Percentiles rank a stretch among this genome's conserved stretches.
phyloP scores from a whole-genome alignment of 2,329 filamentous ascomycete genomes.

The Mycosphaerella sp. region DNA sequence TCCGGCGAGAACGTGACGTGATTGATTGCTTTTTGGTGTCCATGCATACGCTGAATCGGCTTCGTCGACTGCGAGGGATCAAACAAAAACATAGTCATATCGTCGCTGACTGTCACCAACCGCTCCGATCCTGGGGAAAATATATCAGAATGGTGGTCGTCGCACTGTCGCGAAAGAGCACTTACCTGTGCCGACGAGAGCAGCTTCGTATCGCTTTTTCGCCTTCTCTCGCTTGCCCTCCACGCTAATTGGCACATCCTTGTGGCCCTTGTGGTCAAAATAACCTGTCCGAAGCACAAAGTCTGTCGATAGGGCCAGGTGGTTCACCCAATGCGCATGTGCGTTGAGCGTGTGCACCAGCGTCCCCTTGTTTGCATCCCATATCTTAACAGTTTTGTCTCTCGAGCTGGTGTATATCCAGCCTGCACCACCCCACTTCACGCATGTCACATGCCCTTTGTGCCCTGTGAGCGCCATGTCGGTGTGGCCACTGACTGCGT shows the following conservation, averaged over 20 bases:
- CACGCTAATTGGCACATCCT: conserved; percentile 57
- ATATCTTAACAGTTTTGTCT: conserved; percentile 88
- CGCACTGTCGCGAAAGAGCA: neutral
- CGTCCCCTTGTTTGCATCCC: conserved; percentile 73
- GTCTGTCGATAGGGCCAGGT: conserved; percentile 87
- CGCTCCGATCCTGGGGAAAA: conserved; percentile 62
- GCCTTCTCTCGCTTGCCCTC: conserved; percentile 70
- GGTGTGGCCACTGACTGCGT: conserved; percentile 67
- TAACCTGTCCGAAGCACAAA: conserved; percentile 80
- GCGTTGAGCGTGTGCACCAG: conserved; percentile 70
- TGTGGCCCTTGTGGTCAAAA: conserved; percentile 70
- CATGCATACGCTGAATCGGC: conserved; percentile 79
- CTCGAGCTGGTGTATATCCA: conserved; percentile 78
- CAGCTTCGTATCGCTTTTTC: conserved; percentile 75
- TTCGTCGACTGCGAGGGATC: conserved; percentile 43
- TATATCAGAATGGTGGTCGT: neutral
- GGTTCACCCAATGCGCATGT: conserved; percentile 94
- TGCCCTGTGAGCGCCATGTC: conserved; percentile 83
- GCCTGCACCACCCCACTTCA: conserved; percentile 89
- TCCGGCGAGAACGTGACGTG: conserved; percentile 93
- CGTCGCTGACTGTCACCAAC: conserved; percentile 84
- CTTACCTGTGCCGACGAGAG: conserved; percentile 49
- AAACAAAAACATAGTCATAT: conserved; percentile 96
- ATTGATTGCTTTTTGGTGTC: conserved; percentile 95
- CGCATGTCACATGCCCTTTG: conserved; percentile 80